Evolutionary conservation across 768 basidiomycete species (phyloP), one percentile per base, ranked within the genome.

Genomic region (Mrakia gelida): DNA sequence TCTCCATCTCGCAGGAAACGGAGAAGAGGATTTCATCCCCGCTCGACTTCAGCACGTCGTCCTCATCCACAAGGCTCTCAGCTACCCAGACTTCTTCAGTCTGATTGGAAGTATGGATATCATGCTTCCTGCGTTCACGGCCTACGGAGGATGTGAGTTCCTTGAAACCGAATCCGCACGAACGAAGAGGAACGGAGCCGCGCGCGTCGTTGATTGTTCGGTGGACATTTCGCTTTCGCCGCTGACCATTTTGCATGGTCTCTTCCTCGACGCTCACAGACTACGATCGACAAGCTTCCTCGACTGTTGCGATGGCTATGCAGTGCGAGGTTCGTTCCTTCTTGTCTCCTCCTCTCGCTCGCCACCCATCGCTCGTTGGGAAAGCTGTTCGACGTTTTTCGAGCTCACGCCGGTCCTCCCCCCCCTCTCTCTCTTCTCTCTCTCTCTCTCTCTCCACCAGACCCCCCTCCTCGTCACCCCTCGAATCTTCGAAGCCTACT

Each of bases 251-350:
- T 30, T 65, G 3, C 34, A 3, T 26, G 34, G 13, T 18, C 30
- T 7, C 18, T 30, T 21, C 7, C 38, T 10, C 23, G 7, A 15
- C 10, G 10, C 6, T 38, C 34, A 8, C 45, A 73, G 71, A 73
- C 56, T 73, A 73, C 32, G 38, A 56, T 21, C n/a, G 34, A 11
- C 52, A 59, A n/a, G 72, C 72, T 7, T 73, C 72, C 7, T 73
- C 72, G 21, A 73, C 72, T 1, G 72, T 73, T 21, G 72, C 72
- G 2, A 73, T 73, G 72, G 32, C 72, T 11, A 61, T 61, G 52
- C 72, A 73, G 34, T 73, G 72, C 56, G 72, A 73, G 26, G 34
- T 49, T 9, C 30, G 65, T 30, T 30, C 18, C 30, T 38, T 52
- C 49, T 52, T 13, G 2, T 13, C 49, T 5, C 2, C 7, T 16